Evolutionary conservation across 768 basidiomycete genomes (phyloP).

Genomic region (Pleurotus platypus): DNA sequence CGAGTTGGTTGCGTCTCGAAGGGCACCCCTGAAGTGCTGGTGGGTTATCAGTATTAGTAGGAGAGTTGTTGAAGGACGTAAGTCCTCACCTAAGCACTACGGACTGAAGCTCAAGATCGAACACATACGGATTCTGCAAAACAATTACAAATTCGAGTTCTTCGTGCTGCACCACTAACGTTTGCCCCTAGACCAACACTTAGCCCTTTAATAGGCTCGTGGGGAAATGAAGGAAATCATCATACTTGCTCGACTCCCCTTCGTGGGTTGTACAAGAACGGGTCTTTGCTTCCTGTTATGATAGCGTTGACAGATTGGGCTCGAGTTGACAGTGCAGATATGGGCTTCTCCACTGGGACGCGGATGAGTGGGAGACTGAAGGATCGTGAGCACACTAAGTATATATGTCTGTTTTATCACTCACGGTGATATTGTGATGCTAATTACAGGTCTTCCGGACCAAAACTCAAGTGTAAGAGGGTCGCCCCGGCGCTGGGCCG

Average conservation of each 20-base stretch:
- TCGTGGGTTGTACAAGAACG: slow-evolving; percentile 92
- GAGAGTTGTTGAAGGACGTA: slow-evolving; percentile 4
- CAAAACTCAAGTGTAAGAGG: slow-evolving; percentile 76
- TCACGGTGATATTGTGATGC: slow-evolving; percentile 76
- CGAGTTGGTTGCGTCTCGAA: slow-evolving; percentile 66
- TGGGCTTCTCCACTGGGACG: slow-evolving; percentile 68
- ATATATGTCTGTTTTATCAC: slow-evolving; percentile 16
- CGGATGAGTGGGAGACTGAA: slow-evolving; percentile 68
- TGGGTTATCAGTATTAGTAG: background rate
- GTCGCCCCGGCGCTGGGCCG: slow-evolving; percentile 77
- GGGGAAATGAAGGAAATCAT: background rate
- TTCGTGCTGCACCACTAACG: slow-evolving; percentile 80
- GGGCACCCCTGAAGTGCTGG: slow-evolving; percentile 76
- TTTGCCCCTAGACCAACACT: slow-evolving; percentile 39
- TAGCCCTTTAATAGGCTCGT: slow-evolving; percentile 3
- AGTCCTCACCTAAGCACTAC: slow-evolving; percentile 71
- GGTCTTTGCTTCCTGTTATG: slow-evolving; percentile 60
- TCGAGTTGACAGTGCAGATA: slow-evolving; percentile 45
- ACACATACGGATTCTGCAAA: slow-evolving; percentile 88
- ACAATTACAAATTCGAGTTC: slow-evolving; percentile 76
- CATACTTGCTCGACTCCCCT: slow-evolving; percentile 59
- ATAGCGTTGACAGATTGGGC: slow-evolving; percentile 41
- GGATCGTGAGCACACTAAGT: slow-evolving; percentile 2
- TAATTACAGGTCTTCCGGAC: slow-evolving; percentile 77
- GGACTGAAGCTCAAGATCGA: slow-evolving; percentile 85